These are phyloP conservation scores for Colletotrichum spaethianum DNA, from an alignment of 2,329 filamentous ascomycete genomes.

Conservation along the genomic window DNA sequence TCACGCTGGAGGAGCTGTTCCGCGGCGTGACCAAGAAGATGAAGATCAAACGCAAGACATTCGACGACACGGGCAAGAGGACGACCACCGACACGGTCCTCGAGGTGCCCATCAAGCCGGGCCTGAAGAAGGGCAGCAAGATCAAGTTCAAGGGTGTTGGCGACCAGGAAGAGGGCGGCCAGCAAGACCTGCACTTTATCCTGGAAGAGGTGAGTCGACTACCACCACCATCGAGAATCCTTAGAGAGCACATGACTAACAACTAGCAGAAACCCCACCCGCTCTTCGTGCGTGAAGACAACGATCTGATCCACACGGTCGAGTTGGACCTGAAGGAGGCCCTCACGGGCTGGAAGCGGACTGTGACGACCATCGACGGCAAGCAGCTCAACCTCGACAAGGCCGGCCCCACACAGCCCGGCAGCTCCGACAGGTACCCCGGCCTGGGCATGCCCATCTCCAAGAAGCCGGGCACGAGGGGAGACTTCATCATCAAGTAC, in stretches of 20 bases:
- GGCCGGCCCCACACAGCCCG: slow-evolving; percentile 87
- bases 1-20: slow-evolving; percentile 91
- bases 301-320: slow-evolving; percentile 85
- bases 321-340: slow-evolving; percentile 93
- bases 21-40: slow-evolving; percentile 94
- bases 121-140: slow-evolving; percentile 96
- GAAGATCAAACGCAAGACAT: slow-evolving; percentile 97
- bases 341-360: slow-evolving; percentile 91
- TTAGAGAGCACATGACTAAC: slow-evolving; percentile 55
- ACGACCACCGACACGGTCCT: slow-evolving; percentile 90
- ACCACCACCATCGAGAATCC: no score
- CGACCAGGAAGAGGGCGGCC: slow-evolving; percentile 95
- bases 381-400: slow-evolving; percentile 86
- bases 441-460: slow-evolving; percentile 93
- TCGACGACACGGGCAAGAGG: slow-evolving; percentile 87
- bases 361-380: slow-evolving; percentile 93
- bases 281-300: slow-evolving; percentile 87
- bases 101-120: slow-evolving; percentile 95
- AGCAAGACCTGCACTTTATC: slow-evolving; percentile 95
- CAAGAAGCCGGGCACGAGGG: slow-evolving; percentile 87
- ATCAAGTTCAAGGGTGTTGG: slow-evolving; percentile 99
- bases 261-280: slow-evolving; percentile 83
- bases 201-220: slow-evolving; percentile 84
- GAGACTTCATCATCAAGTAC: slow-evolving; percentile 90
- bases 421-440: slow-evolving; percentile 85